Conservation (phyloP, 768 basidiomycete genomes). For the Mycena chlorophos region DNA sequence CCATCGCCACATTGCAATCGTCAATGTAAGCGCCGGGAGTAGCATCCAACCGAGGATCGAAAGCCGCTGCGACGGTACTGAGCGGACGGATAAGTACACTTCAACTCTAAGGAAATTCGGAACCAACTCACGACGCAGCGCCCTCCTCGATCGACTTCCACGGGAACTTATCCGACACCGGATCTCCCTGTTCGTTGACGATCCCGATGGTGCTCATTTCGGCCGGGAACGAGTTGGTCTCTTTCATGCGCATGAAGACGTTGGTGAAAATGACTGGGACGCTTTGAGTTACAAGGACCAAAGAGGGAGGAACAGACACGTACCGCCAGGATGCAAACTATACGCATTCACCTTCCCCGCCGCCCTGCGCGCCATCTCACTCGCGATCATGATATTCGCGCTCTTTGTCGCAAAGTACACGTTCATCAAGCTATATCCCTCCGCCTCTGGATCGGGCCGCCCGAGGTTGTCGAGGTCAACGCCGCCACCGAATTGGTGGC, state of each 20-base stretch:
- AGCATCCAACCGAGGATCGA: slow-evolving; percentile 2
- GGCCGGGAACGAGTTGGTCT: not conserved
- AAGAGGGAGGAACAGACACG: not conserved
- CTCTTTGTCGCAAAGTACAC: slow-evolving; percentile 5
- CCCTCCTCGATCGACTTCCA: slow-evolving; percentile 12
- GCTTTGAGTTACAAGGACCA: not conserved
- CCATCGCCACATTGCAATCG: not conserved
- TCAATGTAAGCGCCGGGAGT: slow-evolving; percentile 2
- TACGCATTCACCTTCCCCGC: slow-evolving; percentile 1
- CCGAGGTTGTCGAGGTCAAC: not conserved
- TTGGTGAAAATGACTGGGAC: slow-evolving; percentile 11
- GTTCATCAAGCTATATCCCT: not conserved
- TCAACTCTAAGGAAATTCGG: not conserved
- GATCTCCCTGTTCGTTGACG: not conserved
- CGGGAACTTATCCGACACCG: not conserved
- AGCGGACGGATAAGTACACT: not conserved
- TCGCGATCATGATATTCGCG: slow-evolving; percentile 2
- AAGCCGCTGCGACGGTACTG: slow-evolving; percentile 9
- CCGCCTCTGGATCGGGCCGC: not conserved
- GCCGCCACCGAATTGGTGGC: not conserved
- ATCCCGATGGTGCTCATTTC: not conserved
- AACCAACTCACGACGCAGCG: slow-evolving; percentile 9
- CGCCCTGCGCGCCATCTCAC: not conserved
- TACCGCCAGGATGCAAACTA: slow-evolving; percentile 6
- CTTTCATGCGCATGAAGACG: not conserved